Evolutionary conservation across 345 rosid species (phyloP).

Genomic region (Salix udensis): DNA sequence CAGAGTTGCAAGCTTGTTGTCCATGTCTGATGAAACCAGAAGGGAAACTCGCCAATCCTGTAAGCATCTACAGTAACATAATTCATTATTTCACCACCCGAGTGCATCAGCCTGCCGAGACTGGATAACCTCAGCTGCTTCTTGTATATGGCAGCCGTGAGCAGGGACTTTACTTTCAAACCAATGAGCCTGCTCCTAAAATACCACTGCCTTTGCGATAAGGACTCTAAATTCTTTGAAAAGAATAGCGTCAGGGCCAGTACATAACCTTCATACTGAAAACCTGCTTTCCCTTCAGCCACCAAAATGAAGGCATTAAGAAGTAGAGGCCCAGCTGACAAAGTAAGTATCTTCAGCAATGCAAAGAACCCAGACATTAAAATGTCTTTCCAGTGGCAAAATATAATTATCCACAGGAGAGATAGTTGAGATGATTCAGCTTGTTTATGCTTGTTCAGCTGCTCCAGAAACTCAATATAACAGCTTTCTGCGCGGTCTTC

Average conservation of each 20-base stretch:
- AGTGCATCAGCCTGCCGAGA: conserved; percentile 65
- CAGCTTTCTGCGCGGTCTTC: conserved; percentile 74
- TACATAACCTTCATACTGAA: conserved; percentile 66
- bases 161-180: conserved; percentile 67
- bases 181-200: conserved; percentile 80
- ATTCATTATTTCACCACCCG: conserved; percentile 88
- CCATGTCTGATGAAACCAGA: conserved; percentile 97
- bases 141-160: conserved; percentile 75
- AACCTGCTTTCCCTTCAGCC: conserved; percentile 68
- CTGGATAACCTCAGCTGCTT: conserved; percentile 80
- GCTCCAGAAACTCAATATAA: conserved; percentile 52
- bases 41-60: conserved; percentile 88
- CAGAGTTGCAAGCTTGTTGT: conserved; percentile 80
- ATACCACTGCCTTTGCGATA: conserved; percentile 91
- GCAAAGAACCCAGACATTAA: conserved; percentile 80
- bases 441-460: conserved; percentile 45
- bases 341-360: conserved; percentile 59
- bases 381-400: conserved; percentile 67
- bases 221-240: conserved; percentile 65
- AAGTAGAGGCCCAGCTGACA: conserved; percentile 80
- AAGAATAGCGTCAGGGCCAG: conserved; percentile 59
- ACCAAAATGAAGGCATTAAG: conserved; percentile 86
- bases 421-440: conserved; percentile 42
- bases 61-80: conserved; percentile 92
- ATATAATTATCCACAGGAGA: conserved; percentile 47